Evolutionary conservation across 495 filamentous ascomycete genomes (phyloP), one percentile per base, ranked within the genome.

Genomic region (Bombardia bombarda): DNA sequence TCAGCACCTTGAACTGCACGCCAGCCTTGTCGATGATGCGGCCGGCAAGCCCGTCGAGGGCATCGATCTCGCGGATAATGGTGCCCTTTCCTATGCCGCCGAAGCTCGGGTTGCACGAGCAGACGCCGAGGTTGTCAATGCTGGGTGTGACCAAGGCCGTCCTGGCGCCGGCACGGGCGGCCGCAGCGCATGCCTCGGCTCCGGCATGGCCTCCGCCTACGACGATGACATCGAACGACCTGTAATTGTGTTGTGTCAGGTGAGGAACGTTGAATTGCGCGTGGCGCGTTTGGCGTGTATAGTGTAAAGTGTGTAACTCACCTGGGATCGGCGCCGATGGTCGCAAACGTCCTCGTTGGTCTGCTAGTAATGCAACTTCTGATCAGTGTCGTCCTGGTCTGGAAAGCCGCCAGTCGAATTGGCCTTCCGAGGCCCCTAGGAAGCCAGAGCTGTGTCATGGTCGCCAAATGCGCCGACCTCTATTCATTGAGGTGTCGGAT

Each of bases 51-150:
- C 92, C 92, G 60, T 98, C 92, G 52, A 98, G 75, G 0, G 92
- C 93, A 67, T 98, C 92, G 22, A 98, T 81, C 61, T 98, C 92
- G 2, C 90, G 82, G 25, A 98, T 69, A 74, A 98, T 97, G 13
- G 85, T 96, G 8, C 92, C 92, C 63, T 98, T 98, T n/a, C 92
- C 92, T 52, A 98, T 98, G 24, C 92, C 92, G 35, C 92, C 92
- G 59, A 98, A 94, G 44, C 85, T 92, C 21, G 92, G 92, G 63
- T 98, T 98, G 70, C 92, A 98, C 39, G 90, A 96, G 66, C 93
- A 97, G 17, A 90, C 84, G 26, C 92, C 92, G 21, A 98, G 83
- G 54, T 95, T 95, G 38, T 87, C 80, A 42, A 89, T 57, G 43
- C 80, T 84, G 37, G 86, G 90, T 3, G 92, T 98, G 28, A 98